Conservation (phyloP, 1,139 yeast genomes). For the Yamadazyma diospyri region DNA sequence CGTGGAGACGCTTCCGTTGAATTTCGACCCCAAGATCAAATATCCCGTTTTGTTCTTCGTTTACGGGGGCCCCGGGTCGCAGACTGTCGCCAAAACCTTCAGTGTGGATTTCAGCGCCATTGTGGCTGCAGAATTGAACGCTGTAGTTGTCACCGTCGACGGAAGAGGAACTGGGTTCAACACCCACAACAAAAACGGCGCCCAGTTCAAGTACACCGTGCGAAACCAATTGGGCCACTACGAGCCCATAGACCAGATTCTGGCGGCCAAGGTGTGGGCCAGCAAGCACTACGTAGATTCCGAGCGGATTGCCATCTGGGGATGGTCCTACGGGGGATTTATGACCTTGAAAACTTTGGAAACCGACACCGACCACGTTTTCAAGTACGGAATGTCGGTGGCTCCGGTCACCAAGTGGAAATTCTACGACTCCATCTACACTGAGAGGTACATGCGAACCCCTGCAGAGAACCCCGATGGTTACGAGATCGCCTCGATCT, state of each 20-base stretch:
- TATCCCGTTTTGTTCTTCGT: constrained; percentile 73
- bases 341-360: constrained; percentile 73
- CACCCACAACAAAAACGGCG: constrained; percentile 34
- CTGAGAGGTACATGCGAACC: constrained; percentile 74
- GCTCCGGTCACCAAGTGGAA: constrained; percentile 84
- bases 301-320: constrained; percentile 67
- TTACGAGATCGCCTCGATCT: constrained; percentile 51
- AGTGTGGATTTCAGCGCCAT: constrained; percentile 58
- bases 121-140: constrained; percentile 64
- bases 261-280: constrained; percentile 62
- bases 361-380: constrained; percentile 55
- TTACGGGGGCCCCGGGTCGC: constrained; percentile 85
- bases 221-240: constrained; percentile 63
- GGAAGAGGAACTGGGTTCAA: constrained; percentile 82
- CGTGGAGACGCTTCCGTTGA: constrained; percentile 61
- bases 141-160: constrained; percentile 76
- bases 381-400: constrained; percentile 70
- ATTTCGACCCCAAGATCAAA: constrained; percentile 49
- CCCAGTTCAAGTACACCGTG: constrained; percentile 58
- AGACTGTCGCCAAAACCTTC: constrained; percentile 54
- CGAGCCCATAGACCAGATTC: constrained; percentile 69
- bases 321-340: constrained; percentile 85
- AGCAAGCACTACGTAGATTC: constrained; percentile 53
- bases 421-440: constrained; percentile 71
- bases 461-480: constrained; percentile 63